phyloP scores from a whole-genome alignment of 371 early-diverging fungal genomes.

The Dichotomocladium elegans region DNA sequence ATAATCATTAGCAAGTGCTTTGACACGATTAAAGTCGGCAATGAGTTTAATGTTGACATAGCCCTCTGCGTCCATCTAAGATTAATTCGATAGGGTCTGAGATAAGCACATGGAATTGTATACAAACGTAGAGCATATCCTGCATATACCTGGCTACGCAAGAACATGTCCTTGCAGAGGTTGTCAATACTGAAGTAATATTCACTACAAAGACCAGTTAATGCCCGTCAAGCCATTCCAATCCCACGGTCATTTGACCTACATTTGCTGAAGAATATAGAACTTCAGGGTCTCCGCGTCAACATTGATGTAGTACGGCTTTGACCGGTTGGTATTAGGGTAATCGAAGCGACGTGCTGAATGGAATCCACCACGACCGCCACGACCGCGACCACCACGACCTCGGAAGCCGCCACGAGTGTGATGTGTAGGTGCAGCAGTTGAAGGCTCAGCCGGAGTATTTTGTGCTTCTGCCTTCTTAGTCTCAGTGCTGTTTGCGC shows the following conservation, averaged over 20 bases:
- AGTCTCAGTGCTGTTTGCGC: constrained; percentile 3
- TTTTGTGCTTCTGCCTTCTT: background rate
- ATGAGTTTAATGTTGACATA: constrained; percentile 71
- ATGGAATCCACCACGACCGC: constrained; percentile 22
- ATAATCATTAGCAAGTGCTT: constrained; percentile 61
- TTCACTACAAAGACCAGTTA: constrained; percentile 64
- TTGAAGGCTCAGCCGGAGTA: background rate
- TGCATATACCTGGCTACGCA: constrained; percentile 73
- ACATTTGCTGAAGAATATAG: constrained; percentile 62
- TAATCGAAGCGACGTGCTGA: constrained; percentile 26
- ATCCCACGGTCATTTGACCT: constrained; percentile 9
- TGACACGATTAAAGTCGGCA: constrained; percentile 86
- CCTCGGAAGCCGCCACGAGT: constrained; percentile 34
- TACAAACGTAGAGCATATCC: too few species aligned
- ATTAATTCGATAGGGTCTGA: background rate
- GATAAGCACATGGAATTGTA: too few species aligned
- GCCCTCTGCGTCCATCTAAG: constrained; percentile 79
- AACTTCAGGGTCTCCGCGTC: constrained; percentile 56
- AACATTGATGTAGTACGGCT: constrained; percentile 37
- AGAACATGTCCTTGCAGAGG: constrained; percentile 88
- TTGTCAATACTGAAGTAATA: constrained; percentile 96
- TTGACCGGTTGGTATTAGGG: constrained; percentile 22
- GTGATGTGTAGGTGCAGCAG: background rate
- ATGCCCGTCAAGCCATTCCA: background rate
- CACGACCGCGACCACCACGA: constrained; percentile 28